Base-by-base conservation (phyloP, 345 rosid species). In the Linum lewisii region DNA sequence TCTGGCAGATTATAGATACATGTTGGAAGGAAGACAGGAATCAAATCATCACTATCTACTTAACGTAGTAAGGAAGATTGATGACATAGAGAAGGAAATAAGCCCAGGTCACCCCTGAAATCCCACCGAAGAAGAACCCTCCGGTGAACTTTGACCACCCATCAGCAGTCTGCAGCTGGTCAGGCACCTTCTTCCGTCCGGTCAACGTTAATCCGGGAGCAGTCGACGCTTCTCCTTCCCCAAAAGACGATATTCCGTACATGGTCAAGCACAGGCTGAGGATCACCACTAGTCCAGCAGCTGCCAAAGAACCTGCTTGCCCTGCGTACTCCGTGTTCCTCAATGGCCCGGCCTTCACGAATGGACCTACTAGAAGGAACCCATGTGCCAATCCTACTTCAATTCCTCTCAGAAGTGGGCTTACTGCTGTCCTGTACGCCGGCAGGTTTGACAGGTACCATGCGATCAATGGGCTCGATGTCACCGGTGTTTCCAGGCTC, bases 371-470 rank as follows among this genome's bases (percentile, higher is more conserved):
- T 6, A 93, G 77, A 50, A 93, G 86, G 64, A 73, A 76, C 14
- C 95, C 99, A 37, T 89, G 97, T 26, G 99, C 97, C 23, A 89
- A 61, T 11, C 99, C 95, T 7, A 87, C 90, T 70, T 89, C 97
- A 0, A 89, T 61, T 1, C 97, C 99, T 0, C 97, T 73, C 58
- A 93, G 94, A 59, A 93, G 99, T 1, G 99, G 99, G 74, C 64
- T 89, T 38, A 93, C 97, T 0, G 97, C 95, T 1, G 99, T 93
- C 63, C 95, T 68, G 79, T 93, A 93, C 19, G 90, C 97, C 0
- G 99, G 97, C 24, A 93, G 91, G 81, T 93, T 87, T 38, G 99
- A 89, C 24, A 89, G 90, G 80, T 87, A 93, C 95, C 95, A 93
- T 0, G 97, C 99, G 16, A 93, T 71, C 67, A 93, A 60, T 0